These are phyloP conservation scores for Zoysia japonica DNA, from an alignment of 176 grass and related monocot genomes.

Conservation along the genomic window DNA sequence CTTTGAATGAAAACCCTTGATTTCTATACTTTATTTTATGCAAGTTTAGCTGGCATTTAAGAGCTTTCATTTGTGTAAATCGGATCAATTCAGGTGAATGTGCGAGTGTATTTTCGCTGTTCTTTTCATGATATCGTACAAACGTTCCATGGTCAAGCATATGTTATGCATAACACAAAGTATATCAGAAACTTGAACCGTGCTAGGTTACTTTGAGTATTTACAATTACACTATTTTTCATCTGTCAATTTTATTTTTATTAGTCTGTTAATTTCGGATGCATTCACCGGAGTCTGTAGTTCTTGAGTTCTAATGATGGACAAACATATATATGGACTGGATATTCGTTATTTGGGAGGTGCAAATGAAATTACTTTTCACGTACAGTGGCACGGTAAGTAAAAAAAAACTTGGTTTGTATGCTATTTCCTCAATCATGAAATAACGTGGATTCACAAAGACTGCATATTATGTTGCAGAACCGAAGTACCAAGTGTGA, in stretches of 20 bases:
- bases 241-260: neutral
- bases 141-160: neutral
- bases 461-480: neutral
- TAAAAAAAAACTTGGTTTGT: neutral
- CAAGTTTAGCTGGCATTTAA: neutral
- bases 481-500: neutral
- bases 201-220: neutral
- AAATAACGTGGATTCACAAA: constrained; percentile 22
- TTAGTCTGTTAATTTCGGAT: neutral
- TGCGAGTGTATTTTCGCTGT: neutral
- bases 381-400: neutral
- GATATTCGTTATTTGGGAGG: neutral
- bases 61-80: neutral
- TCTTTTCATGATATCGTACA: neutral
- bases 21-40: constrained; percentile 27
- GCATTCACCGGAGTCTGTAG: neutral
- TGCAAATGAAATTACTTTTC: neutral
- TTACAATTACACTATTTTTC: neutral
- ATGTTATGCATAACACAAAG: neutral
- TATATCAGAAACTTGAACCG: neutral
- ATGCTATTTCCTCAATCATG: neutral
- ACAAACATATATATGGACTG: neutral
- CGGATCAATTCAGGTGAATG: neutral
- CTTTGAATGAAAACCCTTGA: neutral
- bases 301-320: neutral